phyloP scores from a whole-genome alignment of 2,329 filamentous ascomycete species.

The Neopestalotiopsis rosae region DNA sequence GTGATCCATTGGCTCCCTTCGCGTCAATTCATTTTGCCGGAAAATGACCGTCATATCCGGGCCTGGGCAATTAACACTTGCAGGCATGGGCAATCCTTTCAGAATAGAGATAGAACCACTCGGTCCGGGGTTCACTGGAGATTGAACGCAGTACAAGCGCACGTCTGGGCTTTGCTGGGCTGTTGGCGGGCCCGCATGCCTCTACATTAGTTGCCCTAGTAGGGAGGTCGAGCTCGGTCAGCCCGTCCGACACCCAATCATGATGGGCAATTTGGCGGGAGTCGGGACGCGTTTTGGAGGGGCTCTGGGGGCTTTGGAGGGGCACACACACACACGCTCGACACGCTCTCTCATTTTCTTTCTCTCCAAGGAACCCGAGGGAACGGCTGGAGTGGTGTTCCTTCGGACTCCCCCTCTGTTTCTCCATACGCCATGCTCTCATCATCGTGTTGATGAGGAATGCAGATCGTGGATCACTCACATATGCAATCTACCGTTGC shows the following conservation, averaged over 20 bases:
- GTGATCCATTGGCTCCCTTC: neutral
- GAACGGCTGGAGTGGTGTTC: neutral
- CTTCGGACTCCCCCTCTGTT: neutral
- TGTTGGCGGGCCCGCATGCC: neutral
- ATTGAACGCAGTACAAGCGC: neutral
- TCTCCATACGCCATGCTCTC: neutral
- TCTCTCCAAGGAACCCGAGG: neutral
- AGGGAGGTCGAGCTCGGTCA: neutral
- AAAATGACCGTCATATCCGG: slow-evolving; percentile 3
- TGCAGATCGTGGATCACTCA: neutral
- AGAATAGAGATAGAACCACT: neutral
- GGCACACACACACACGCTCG: too few relatives aligned
- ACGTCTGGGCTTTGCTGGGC: neutral
- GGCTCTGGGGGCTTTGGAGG: neutral
- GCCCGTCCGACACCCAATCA: slow-evolving; percentile 1
- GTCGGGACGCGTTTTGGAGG: neutral
- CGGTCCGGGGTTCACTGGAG: neutral
- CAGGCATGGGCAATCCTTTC: slow-evolving; percentile 2
- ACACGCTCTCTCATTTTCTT: too few relatives aligned
- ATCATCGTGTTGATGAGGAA: slow-evolving; percentile 1
- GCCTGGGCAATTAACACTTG: neutral
- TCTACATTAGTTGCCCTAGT: neutral
- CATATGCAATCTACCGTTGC: neutral
- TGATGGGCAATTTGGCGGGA: neutral
- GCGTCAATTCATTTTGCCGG: slow-evolving; percentile 2